Evolutionary conservation across 495 filamentous ascomycete species (phyloP).

Genomic region (Clavariopsis aquatica): DNA sequence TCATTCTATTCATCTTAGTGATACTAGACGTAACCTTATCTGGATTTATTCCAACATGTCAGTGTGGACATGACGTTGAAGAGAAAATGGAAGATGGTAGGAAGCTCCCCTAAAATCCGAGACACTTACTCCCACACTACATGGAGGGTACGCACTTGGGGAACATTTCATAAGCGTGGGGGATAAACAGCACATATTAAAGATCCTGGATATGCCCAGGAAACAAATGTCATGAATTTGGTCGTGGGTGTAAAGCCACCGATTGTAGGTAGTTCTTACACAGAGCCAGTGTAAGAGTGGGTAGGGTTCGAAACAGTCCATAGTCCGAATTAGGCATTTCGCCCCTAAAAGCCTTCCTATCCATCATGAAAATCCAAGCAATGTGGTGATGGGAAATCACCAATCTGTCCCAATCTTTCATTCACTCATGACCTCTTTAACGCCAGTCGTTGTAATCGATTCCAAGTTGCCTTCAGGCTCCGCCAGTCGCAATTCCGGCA

Average conservation of each 20-base stretch:
- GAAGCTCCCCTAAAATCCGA: background rate
- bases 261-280: background rate
- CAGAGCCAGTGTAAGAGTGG: background rate
- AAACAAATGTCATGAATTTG: background rate
- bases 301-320: background rate
- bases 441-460: conserved; percentile 31
- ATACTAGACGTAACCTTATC: too few relatives aligned
- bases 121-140: background rate
- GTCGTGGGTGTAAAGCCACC: background rate
- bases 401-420: conserved; percentile 1
- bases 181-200: background rate
- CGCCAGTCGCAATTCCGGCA: conserved; percentile 27
- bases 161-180: background rate
- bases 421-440: conserved; percentile 33
- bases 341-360: conserved; percentile 1
- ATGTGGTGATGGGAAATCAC: background rate
- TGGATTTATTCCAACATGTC: too few relatives aligned
- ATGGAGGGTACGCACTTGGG: background rate
- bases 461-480: conserved; percentile 25
- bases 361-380: background rate
- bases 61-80: too few relatives aligned
- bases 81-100: too few relatives aligned
- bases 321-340: conserved; percentile 1
- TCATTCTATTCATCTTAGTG: too few relatives aligned
- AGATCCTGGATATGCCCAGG: background rate